Conservation (phyloP, 495 filamentous ascomycete species). For the Hyaloscypha bicolor region DNA sequence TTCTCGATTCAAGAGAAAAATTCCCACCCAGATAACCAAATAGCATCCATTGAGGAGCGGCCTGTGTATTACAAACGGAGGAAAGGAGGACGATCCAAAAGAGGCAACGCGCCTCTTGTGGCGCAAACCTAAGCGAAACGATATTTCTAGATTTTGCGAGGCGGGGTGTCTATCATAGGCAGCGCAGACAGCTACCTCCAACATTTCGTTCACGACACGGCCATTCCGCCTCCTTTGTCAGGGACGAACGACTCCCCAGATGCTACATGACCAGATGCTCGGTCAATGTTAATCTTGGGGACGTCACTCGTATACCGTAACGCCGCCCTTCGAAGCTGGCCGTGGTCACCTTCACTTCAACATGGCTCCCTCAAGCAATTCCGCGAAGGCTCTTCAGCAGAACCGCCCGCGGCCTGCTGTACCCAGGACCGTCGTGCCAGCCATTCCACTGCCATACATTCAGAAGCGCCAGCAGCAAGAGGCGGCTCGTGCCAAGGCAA, state of each 20-base stretch:
- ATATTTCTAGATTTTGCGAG: neutral
- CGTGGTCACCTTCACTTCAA: constrained; percentile 1
- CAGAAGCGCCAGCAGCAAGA: constrained; percentile 36
- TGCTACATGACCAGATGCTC: constrained; percentile 33
- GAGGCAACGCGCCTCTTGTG: neutral
- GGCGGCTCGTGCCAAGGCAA: constrained; percentile 25
- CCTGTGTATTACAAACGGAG: too few relatives aligned
- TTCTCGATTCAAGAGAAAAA: too few relatives aligned
- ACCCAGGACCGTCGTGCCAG: constrained; percentile 34
- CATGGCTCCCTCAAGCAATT: constrained; percentile 31
- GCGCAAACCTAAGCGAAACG: neutral
- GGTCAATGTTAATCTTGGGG: constrained; percentile 39
- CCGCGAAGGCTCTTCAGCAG: constrained; percentile 29
- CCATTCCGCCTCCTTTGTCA: neutral
- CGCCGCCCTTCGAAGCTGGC: neutral
- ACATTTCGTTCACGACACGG: neutral
- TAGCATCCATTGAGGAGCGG: too few relatives aligned
- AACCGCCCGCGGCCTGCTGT: constrained; percentile 36
- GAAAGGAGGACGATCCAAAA: neutral
- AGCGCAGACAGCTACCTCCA: neutral
- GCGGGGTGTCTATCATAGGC: neutral
- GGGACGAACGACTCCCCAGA: constrained; percentile 35
- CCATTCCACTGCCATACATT: constrained; percentile 43
- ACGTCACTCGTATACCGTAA: constrained; percentile 27
- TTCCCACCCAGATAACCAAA: too few relatives aligned